These are phyloP conservation scores for Parachlorella kessleri DNA, from an alignment of 139 green algal genomes.

Conservation along the genomic window DNA sequence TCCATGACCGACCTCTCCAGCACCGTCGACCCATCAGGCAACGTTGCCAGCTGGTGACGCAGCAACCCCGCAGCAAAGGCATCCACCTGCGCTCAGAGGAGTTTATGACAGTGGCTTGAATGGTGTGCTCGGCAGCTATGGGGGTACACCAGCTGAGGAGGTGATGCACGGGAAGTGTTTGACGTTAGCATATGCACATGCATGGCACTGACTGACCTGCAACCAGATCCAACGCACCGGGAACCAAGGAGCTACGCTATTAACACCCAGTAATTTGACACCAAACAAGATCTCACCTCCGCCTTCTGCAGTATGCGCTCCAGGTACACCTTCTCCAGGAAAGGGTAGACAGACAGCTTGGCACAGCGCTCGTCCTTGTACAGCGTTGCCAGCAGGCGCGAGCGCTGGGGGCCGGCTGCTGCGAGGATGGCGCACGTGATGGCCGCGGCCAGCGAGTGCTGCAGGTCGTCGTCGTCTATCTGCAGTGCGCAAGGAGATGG, in stretches of 20 bases:
- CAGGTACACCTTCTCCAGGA: constrained; percentile 97
- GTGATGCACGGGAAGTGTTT: too few species aligned
- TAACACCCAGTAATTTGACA: too few species aligned
- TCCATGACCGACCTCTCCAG: constrained; percentile 89
- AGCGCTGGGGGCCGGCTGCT: constrained; percentile 88
- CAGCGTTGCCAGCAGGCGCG: constrained; percentile 82
- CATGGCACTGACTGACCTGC: too few species aligned
- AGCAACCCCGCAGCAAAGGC: constrained; percentile 80
- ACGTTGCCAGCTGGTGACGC: constrained; percentile 83
- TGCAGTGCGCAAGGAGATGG: neutral
- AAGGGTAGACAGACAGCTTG: constrained; percentile 73
- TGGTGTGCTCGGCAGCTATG: too few species aligned
- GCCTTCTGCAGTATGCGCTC: constrained; percentile 84
- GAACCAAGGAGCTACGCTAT: too few species aligned
- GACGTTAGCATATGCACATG: too few species aligned
- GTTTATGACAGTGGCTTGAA: too few species aligned
- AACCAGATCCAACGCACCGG: too few species aligned
- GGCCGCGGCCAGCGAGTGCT: constrained; percentile 74
- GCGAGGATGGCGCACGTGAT: constrained; percentile 94
- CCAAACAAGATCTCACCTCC: constrained; percentile 74
- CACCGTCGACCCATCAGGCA: constrained; percentile 85
- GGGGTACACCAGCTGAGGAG: too few species aligned
- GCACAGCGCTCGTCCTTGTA: constrained; percentile 95
- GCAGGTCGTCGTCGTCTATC: constrained; percentile 65
- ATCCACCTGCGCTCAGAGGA: constrained; percentile 80